These are phyloP conservation scores for Rhizomucor pusillus DNA, from an alignment of 371 early-diverging fungal species.

Conservation along the genomic window DNA sequence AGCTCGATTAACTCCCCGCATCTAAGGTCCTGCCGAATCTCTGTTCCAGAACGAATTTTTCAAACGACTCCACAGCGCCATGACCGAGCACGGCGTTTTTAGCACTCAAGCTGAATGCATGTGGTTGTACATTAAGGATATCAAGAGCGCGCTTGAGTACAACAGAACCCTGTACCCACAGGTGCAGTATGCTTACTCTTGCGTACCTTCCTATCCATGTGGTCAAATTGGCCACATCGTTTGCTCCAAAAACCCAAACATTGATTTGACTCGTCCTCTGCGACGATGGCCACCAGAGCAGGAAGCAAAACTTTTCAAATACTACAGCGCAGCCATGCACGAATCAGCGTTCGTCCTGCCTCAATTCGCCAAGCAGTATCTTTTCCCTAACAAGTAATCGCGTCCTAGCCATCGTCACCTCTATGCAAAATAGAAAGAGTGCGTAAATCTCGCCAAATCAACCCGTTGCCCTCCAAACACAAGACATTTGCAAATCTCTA, in stretches of 20 bases:
- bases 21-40: constrained; percentile 86
- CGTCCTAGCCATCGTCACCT: no score
- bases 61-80: constrained; percentile 86
- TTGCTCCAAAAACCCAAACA: constrained; percentile 77
- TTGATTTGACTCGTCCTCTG: constrained; percentile 74
- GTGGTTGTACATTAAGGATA: constrained; percentile 93
- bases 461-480: no score
- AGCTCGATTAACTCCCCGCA: background rate
- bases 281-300: constrained; percentile 75
- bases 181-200: constrained; percentile 90
- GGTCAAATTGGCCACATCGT: constrained; percentile 96
- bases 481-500: no score
- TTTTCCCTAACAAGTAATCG: background rate
- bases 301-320: constrained; percentile 79
- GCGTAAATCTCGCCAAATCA: no score
- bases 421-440: no score
- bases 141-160: constrained; percentile 81
- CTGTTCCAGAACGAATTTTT: constrained; percentile 91
- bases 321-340: constrained; percentile 95
- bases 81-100: constrained; percentile 89
- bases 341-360: constrained; percentile 90
- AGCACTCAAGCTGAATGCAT: constrained; percentile 97
- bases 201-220: constrained; percentile 95
- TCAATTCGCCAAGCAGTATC: constrained; percentile 71
- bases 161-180: constrained; percentile 80